A percentile compares a stretch with the other conserved stretches of the same genome.
These are phyloP conservation scores for Trichoderma simmonsii DNA, from an alignment of 2,329 filamentous ascomycete genomes.

Conservation along the genomic window DNA sequence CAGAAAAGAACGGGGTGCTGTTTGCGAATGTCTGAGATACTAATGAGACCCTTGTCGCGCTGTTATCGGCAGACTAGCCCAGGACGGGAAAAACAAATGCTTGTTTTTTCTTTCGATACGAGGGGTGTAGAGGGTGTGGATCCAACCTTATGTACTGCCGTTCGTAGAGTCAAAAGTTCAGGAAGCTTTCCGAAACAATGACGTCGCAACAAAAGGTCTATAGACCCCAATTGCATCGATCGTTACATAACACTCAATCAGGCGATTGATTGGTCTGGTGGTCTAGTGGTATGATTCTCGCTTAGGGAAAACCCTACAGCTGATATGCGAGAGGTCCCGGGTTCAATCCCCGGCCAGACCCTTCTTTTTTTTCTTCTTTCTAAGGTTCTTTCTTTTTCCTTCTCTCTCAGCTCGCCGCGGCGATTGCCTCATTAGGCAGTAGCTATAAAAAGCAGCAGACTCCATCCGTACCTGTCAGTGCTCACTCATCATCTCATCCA, in stretches of 20 bases:
- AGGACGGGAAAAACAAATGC: background rate
- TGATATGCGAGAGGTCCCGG: slow-evolving; percentile 44
- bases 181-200: background rate
- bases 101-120: background rate
- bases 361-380: slow-evolving; percentile 29
- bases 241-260: background rate
- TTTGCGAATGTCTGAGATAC: background rate
- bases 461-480: background rate
- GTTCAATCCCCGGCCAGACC: slow-evolving; percentile 47
- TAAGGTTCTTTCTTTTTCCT: slow-evolving; percentile 27
- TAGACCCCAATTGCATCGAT: background rate
- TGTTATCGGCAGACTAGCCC: background rate
- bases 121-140: background rate
- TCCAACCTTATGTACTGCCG: background rate
- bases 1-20: background rate
- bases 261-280: slow-evolving; percentile 41
- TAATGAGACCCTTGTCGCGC: background rate
- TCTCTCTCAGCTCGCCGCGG: background rate
- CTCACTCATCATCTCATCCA: background rate
- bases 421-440: background rate
- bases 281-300: slow-evolving; percentile 71
- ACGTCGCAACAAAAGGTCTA: background rate
- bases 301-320: slow-evolving; percentile 54
- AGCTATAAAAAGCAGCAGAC: background rate
- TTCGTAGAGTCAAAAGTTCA: background rate